Base-by-base conservation (phyloP, 2,329 filamentous ascomycete species). In the Hymenoscyphus fraxineus region DNA sequence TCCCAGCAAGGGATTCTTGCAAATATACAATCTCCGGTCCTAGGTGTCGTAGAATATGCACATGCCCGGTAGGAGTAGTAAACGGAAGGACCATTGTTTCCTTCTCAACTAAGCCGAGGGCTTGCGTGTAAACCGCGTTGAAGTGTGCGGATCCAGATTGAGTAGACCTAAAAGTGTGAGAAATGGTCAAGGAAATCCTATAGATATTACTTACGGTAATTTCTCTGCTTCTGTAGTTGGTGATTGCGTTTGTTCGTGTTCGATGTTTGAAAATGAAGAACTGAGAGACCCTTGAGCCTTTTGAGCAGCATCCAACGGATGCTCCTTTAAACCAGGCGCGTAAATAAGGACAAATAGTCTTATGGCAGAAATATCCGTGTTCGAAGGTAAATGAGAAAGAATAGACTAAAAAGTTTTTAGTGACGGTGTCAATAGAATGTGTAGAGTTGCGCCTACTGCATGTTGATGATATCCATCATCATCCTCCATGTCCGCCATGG, bases 341-440 rank as follows among this genome's bases (percentile, higher is more conserved):
- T 97, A 97, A 74, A 98, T 94, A 69, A 98, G 83, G 64, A 98
- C 84, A 73, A 96, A 96, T 31, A 97, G 82, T 74, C 91, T 91
- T 69, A 89, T 86, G 67, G 82, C 86, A 58, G 87, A 85, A 67
- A 89, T 85, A 76, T 97, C 88, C 69, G 89, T 87, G 65, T 90
- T 85, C 67, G 88, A 85, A 44, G 93, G 92, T 59, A 98, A 90
- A 76, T 96, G 90, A 55, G 93, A 96, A 64, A 98, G 83, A 70
- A 98, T 91, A 35, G 90, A 92, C 90, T 93, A 66, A 13, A 27
- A 22, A 13, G 16, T 40, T 71, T 40, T 71, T 67, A 73, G 64
- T 51, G 65, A 60, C n/a, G 31, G 63, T 13, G 3, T 27, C 9
- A 32, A 62, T 16, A 5, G 19, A 60, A 51, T 32, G 47, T 55